These are phyloP conservation scores for Termitomyces sp. DNA, from an alignment of 768 basidiomycete species.

Conservation along the genomic window DNA sequence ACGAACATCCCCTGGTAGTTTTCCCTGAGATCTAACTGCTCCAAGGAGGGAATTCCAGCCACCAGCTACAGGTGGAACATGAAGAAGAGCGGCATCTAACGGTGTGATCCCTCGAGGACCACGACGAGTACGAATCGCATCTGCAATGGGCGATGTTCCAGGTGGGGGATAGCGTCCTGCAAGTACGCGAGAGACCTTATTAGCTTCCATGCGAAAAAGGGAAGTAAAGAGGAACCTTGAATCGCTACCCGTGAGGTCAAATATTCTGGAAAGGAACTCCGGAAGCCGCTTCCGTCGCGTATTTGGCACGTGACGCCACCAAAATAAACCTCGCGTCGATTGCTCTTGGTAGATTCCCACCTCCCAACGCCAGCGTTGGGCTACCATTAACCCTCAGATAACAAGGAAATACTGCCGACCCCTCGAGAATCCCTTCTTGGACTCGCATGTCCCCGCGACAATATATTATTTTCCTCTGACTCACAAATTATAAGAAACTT, in stretches of 20 bases:
- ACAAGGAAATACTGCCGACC: too few species aligned
- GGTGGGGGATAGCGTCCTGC: slow-evolving; percentile 38
- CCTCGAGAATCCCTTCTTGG: too few species aligned
- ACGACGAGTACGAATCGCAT: slow-evolving; percentile 43
- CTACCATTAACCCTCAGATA: too few species aligned
- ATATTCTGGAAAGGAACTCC: neutral
- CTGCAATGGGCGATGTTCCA: slow-evolving; percentile 37
- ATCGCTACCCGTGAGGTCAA: neutral
- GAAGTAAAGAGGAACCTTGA: neutral
- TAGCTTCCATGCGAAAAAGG: neutral
- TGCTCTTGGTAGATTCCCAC: too few species aligned
- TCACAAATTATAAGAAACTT: too few species aligned
- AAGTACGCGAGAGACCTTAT: slow-evolving; percentile 31
- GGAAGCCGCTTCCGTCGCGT: slow-evolving; percentile 4
- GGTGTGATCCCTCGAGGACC: slow-evolving; percentile 43
- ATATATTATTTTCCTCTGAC: too few species aligned
- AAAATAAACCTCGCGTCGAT: too few species aligned
- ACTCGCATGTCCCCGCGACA: too few species aligned
- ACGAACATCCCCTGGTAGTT: slow-evolving; percentile 39
- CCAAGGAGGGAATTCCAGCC: slow-evolving; percentile 48
- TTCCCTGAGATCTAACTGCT: slow-evolving; percentile 42
- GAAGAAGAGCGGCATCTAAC: slow-evolving; percentile 43
- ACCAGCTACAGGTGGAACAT: slow-evolving; percentile 40
- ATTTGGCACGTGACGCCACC: neutral
- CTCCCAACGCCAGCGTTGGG: too few species aligned